Evolutionary conservation across 163 green algal species (phyloP).

Genomic region (Scenedesmus sp.): DNA sequence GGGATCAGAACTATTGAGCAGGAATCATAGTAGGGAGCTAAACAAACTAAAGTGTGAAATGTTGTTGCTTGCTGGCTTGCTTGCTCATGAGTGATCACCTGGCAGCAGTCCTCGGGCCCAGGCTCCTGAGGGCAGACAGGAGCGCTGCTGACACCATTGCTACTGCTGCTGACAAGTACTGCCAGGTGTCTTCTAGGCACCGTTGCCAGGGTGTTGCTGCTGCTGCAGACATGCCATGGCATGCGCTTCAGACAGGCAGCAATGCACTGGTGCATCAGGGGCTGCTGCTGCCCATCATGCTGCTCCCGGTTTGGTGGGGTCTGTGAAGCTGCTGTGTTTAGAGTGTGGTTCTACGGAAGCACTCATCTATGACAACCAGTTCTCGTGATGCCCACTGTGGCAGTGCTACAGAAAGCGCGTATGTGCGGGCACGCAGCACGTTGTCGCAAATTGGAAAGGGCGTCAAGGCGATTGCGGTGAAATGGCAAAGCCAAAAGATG

Average conservation of each 20-base stretch:
- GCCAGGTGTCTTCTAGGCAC: background rate
- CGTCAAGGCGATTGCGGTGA: too few relatives aligned
- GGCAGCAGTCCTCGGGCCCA: slow-evolving; percentile 37
- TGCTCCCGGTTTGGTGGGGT: background rate
- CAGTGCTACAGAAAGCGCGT: background rate
- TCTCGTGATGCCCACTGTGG: too few relatives aligned
- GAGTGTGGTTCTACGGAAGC: background rate
- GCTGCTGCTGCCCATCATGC: background rate
- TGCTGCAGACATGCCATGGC: slow-evolving; percentile 52
- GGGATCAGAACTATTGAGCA: too few relatives aligned
- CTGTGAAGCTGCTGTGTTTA: background rate
- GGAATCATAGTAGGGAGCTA: too few relatives aligned
- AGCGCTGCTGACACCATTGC: slow-evolving; percentile 6
- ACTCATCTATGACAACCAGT: background rate
- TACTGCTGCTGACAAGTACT: background rate
- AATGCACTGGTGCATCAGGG: background rate
- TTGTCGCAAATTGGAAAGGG: background rate
- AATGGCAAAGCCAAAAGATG: background rate
- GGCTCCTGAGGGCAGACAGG: slow-evolving; percentile 19
- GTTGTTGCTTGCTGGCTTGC: background rate
- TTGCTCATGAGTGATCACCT: background rate
- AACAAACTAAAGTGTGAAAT: too few relatives aligned
- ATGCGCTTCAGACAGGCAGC: slow-evolving; percentile 55
- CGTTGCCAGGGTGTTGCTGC: slow-evolving; percentile 30
- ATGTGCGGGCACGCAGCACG: background rate